A percentile compares a stretch with the other conserved stretches of the same genome.
Evolutionary conservation across 2,329 filamentous ascomycete species (phyloP).

Genomic region (Penicillium sp.): DNA sequence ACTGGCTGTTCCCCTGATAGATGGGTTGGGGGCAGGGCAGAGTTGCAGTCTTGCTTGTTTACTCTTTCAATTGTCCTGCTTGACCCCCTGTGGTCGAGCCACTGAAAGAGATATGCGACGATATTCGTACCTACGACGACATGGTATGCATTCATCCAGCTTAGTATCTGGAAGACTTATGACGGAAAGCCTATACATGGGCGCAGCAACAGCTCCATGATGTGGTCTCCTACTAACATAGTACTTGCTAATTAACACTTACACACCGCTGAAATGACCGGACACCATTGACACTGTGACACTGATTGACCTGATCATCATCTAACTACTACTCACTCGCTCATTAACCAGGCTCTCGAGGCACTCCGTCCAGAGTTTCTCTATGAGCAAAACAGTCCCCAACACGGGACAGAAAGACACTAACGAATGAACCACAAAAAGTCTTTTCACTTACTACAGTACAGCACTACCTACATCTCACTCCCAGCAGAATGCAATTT

Average conservation of each 20-base stretch:
- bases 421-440: not conserved
- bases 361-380: not conserved
- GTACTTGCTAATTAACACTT: not conserved
- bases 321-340: not conserved
- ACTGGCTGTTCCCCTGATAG: not conserved
- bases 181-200: not conserved
- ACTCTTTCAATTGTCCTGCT: not conserved
- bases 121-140: not conserved
- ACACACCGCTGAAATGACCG: not conserved
- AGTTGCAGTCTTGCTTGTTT: not conserved
- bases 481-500: slow-evolving; percentile 8
- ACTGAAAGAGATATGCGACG: not conserved
- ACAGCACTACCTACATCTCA: not conserved
- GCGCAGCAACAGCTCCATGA: not conserved
- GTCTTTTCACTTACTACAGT: not conserved
- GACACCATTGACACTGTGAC: not conserved
- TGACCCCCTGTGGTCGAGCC: not conserved
- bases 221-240: not conserved
- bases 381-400: not conserved
- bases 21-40: not conserved
- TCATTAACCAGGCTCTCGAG: not conserved
- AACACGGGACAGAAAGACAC: not conserved
- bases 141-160: not conserved
- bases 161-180: not conserved
- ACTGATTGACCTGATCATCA: not conserved